Evolutionary conservation across 2,329 filamentous ascomycete species (phyloP).

Genomic region (Colletotrichum sidae): DNA sequence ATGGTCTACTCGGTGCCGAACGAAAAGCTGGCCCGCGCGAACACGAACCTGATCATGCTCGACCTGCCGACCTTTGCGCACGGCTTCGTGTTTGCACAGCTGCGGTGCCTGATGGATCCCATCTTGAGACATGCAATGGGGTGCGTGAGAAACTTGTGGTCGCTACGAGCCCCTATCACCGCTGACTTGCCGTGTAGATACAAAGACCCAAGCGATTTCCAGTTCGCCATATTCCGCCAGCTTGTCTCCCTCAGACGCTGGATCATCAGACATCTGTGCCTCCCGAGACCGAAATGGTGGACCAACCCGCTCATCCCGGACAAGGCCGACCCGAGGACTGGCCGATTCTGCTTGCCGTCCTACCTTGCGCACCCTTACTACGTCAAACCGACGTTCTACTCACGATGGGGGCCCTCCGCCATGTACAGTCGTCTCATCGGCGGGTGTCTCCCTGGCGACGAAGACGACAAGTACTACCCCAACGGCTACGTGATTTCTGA

Average conservation of each 20-base stretch:
- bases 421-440: constrained; percentile 58
- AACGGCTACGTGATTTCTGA: constrained; percentile 55
- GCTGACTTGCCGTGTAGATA: not conserved
- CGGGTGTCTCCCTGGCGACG: constrained; percentile 59
- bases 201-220: constrained; percentile 9
- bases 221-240: constrained; percentile 10
- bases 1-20: constrained; percentile 54
- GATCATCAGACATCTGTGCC: constrained; percentile 58
- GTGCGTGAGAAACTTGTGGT: not conserved
- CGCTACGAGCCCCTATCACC: too few relatives aligned
- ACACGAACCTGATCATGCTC: constrained; percentile 8
- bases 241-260: constrained; percentile 57
- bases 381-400: constrained; percentile 60
- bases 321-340: constrained; percentile 50
- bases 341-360: constrained; percentile 51
- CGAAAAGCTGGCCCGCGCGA: constrained; percentile 23
- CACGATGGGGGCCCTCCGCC: constrained; percentile 59
- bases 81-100: constrained; percentile 14
- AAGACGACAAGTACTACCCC: constrained; percentile 57
- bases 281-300: constrained; percentile 55
- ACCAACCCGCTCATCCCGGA: constrained; percentile 44
- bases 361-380: constrained; percentile 66
- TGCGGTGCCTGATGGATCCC: constrained; percentile 24
- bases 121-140: constrained; percentile 22
- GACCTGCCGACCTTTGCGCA: constrained; percentile 17